Evolutionary conservation across 2,329 filamentous ascomycete species (phyloP).

Genomic region (Alternaria sp.): DNA sequence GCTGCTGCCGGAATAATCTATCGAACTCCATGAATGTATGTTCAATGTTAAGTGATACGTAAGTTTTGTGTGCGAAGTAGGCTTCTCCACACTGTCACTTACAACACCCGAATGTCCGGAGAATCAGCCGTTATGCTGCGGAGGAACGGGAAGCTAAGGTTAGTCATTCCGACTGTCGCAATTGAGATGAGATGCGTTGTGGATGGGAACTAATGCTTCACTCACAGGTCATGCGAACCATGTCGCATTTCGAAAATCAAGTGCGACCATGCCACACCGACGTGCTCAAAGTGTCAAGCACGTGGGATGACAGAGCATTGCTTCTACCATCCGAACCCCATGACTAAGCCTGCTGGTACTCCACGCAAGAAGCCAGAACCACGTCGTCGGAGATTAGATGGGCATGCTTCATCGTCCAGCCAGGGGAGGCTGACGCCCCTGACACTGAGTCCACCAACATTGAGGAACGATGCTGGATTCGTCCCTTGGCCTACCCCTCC

Average conservation of each 20-base stretch:
- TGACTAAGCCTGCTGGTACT: constrained; percentile 48
- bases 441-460: constrained; percentile 37
- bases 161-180: constrained; percentile 15
- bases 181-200: not conserved
- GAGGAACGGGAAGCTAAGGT: constrained; percentile 49
- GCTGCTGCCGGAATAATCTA: not conserved
- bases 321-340: constrained; percentile 48
- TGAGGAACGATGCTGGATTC: constrained; percentile 36
- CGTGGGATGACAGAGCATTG: constrained; percentile 47
- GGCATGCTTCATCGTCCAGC: constrained; percentile 24
- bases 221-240: constrained; percentile 44
- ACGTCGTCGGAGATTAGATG: constrained; percentile 36
- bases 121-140: constrained; percentile 36
- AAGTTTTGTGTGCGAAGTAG: not conserved
- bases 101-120: constrained; percentile 1
- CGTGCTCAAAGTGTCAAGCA: constrained; percentile 44
- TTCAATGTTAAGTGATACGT: not conserved
- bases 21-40: not conserved
- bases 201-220: constrained; percentile 23
- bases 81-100: not conserved
- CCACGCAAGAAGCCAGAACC: constrained; percentile 47
- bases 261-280: constrained; percentile 47
- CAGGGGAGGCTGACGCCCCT: constrained; percentile 33
- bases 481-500: constrained; percentile 43
- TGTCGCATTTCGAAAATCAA: constrained; percentile 48